Evolutionary conservation across 2,329 filamentous ascomycete species (phyloP).

Genomic region (Alternaria brassicae): DNA sequence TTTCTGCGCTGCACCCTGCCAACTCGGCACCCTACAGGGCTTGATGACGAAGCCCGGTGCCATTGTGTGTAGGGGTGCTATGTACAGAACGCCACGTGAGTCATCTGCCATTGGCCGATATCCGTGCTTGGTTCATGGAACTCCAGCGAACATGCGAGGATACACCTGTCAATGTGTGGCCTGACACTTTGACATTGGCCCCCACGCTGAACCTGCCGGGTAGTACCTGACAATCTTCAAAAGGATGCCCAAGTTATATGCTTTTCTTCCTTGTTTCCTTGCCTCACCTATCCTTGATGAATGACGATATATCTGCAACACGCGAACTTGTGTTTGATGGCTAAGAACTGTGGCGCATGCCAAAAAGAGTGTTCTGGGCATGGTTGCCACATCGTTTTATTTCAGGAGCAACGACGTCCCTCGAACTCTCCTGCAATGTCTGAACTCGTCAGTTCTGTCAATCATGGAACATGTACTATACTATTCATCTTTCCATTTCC

Average conservation of each 20-base stretch:
- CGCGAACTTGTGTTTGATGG: neutral
- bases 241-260: constrained; percentile 20
- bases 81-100: constrained; percentile 18
- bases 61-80: constrained; percentile 16
- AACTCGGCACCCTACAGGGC: constrained; percentile 23
- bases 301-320: neutral
- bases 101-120: constrained; percentile 13
- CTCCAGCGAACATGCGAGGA: constrained; percentile 16
- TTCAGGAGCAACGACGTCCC: neutral
- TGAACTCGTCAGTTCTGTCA: neutral
- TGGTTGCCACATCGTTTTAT: neutral
- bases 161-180: constrained; percentile 18
- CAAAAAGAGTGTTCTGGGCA: neutral
- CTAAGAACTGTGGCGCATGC: neutral
- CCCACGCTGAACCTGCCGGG: constrained; percentile 9
- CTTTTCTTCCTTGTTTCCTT: constrained; percentile 11
- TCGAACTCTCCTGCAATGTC: neutral
- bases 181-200: constrained; percentile 17
- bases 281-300: no score
- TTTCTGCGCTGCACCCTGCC: constrained; percentile 27
- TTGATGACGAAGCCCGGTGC: constrained; percentile 29
- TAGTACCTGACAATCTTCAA: constrained; percentile 19
- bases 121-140: constrained; percentile 1
- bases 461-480: neutral
- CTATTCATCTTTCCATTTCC: no score